Evolutionary conservation across 2,329 filamentous ascomycete species (phyloP), one percentile per base, ranked within the genome.

Genomic region (Fusarium oxysporum): DNA sequence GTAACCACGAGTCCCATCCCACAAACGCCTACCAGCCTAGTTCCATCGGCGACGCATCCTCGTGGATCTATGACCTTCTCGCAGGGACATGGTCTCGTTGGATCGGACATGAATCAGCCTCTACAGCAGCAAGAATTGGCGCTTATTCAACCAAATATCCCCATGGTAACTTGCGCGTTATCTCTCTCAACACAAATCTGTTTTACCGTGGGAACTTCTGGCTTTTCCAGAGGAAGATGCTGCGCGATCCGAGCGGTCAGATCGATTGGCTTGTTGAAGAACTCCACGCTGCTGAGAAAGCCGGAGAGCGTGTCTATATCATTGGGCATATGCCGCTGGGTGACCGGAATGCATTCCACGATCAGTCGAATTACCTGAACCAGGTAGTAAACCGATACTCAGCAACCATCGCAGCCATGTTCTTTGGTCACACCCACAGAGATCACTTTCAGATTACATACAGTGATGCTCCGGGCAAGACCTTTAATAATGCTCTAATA

Each of bases 141-240:
- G 84, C 82, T 19, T 90, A 89, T 77, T 86, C 88, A 7, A 82
- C 83, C 13, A 80, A 82, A 54, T 81, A 86, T 50, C 81, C 84
- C 9, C 74, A 78, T 33, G 83, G 82, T 23, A 87, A 88, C 67
- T 80, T 91, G 32, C 84, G 87, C 30, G 80, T 91, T 73, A 89
- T 91, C 75, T 89, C 88, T 8, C 81, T 90, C 73, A 90, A 88
- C 81, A 90, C 87, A 23, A 89, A 90, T 77, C 79, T 90, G 68
- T 90, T 87, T 80, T 90, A 91, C 78, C 84, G 83, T n/a, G 80
- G 85, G 68, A 90, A 91, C 81, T 88, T 87, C 76, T 87, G 85
- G 80, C 77, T 88, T 40, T 90, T 88, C 73, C 82, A 86, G 68
- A 82, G 85, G 50, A 81, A 83, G 2, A 85, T 88, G 81, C 79